Base-by-base conservation (phyloP, 192 early-diverging fungal genomes). In the Gaertneriomyces semiglobifer region DNA sequence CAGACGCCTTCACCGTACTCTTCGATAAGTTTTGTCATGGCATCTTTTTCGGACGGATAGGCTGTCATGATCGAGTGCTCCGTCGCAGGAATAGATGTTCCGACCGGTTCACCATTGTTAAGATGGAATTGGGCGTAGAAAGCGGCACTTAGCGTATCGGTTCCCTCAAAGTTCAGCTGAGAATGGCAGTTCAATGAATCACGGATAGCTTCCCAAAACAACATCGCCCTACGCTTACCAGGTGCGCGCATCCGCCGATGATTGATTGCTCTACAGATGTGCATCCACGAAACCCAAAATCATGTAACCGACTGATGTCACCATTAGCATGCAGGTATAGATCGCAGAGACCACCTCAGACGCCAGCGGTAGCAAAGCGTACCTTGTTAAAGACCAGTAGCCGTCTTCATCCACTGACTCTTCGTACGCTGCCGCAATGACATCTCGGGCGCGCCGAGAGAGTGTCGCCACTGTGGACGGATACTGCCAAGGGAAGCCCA, bases 41-140 rank as follows among this genome's bases (percentile, higher is more conserved):
- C 93, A 20, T 85, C 84, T 55, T 72, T 80, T 71, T 95, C 93
- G 40, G 82, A 85, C 19, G 54, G 58, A 71, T 81, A 84, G 7
- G 91, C 74, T 0, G 84, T 92, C 93, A 95, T 95, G 48, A 95
- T 84, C 18, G 93, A 95, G 68, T 95, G 93, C 68, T 95, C 93
- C 2, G 91, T 95, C 0, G 93, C 90, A 0, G 93, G 93, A 54
- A 95, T 86, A 41, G 91, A 90, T 5, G 78, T 83, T 2, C 75
- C 93, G 16, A 93, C 83, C 0, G 91, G 82, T 7, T 84, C 80
- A 3, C 91, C 90, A 45, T 69, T 70, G 57, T 95, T 95, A 40
- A 93, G 81, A 20, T 80, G 52, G 50, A 83, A 88, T 69, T 95
- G 91, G 6, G 83, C 91, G 73, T 89, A 90, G 60, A 76, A 93